Evolutionary conservation across 257 asterid genomes (phyloP), one percentile per base, ranked within the genome.

Genomic region (Nicotiana sylvestris): DNA sequence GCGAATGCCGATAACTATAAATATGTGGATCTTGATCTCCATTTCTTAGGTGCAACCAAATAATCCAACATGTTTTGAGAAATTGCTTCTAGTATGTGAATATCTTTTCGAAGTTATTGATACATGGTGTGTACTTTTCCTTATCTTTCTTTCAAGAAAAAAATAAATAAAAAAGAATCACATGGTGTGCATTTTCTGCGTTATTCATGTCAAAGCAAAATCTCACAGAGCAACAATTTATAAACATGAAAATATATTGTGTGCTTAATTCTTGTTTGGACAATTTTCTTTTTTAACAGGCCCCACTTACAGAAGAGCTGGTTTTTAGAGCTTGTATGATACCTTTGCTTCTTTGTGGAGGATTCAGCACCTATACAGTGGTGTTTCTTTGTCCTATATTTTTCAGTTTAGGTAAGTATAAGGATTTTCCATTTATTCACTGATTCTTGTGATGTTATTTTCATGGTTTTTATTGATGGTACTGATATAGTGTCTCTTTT

Each of bases 301-400:
- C 97, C 58, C 99, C 99, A 77, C 85, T 96, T 70, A 90, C 98
- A 0, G 98, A 96, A 86, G 99, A 96, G 87, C 85, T 96, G 92
- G 97, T 96, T 37, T 96, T 96, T 87, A 93, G 99, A 89, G 97
- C 99, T 69, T 96, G 97, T 85, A 96, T 96, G 98, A 88, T 93
- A 81, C 94, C 99, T 66, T 89, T 96, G 91, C 97, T 96, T 72
- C 88, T 93, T 21, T 96, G 98, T 85, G 98, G 95, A 83, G 98
- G 98, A 84, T 92, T 93, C 84, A 88, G 86, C 78, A 90, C 95
- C 81, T 91, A 89, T 37, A 66, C 85, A 7, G 97, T 91, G 57
- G 84, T 94, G 84, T 91, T 92, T 82, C 92, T 96, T 65, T 92
- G 97, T 77, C 99, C 99, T 18, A 77, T 93, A 74, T 93, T 90